A percentile compares a stretch with the other conserved stretches of the same genome.
These are phyloP conservation scores for Triticum monococcum DNA, from an alignment of 176 grass and related monocot genomes.

Conservation along the genomic window DNA sequence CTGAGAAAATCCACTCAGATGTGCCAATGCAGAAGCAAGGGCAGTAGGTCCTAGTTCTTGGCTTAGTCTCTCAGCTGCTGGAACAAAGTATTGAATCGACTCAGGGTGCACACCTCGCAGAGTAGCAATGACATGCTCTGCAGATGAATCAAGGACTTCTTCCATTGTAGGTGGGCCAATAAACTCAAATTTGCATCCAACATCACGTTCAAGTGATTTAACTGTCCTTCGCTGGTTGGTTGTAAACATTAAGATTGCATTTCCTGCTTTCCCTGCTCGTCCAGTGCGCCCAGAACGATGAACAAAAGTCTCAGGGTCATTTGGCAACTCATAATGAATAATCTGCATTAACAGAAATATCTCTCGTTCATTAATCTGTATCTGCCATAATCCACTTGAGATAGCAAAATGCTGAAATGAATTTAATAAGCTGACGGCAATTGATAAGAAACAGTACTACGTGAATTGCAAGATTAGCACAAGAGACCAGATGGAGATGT, in stretches of 20 bases:
- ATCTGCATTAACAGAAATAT: constrained; percentile 53
- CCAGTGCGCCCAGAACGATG: constrained; percentile 98
- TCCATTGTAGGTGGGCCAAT: constrained; percentile 74
- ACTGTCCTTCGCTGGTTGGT: constrained; percentile 87
- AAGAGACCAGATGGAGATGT: constrained; percentile 15
- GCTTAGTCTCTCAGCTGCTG: constrained; percentile 68
- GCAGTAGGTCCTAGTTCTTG: constrained; percentile 75
- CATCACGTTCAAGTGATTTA: constrained; percentile 90
- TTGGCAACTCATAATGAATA: constrained; percentile 97
- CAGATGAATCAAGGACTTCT: constrained; percentile 84
- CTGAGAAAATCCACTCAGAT: constrained; percentile 97
- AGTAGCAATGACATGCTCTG: constrained; percentile 89
- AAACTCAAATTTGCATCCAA: constrained; percentile 88
- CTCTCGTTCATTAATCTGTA: constrained; percentile 12
- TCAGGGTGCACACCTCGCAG: constrained; percentile 71
- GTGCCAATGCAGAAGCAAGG: constrained; percentile 91
- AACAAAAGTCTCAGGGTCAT: constrained; percentile 97
- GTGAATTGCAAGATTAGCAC: not conserved
- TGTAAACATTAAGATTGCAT: constrained; percentile 96
- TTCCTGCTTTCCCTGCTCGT: constrained; percentile 91
- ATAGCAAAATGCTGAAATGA: constrained; percentile 4
- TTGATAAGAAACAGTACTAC: not conserved
- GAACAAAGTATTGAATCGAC: constrained; percentile 76
- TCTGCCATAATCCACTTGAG: not conserved
- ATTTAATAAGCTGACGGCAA: not conserved